Evolutionary conservation across 2,329 filamentous ascomycete species (phyloP), one percentile per base, ranked within the genome.

Genomic region (Penicillium janthinellum): DNA sequence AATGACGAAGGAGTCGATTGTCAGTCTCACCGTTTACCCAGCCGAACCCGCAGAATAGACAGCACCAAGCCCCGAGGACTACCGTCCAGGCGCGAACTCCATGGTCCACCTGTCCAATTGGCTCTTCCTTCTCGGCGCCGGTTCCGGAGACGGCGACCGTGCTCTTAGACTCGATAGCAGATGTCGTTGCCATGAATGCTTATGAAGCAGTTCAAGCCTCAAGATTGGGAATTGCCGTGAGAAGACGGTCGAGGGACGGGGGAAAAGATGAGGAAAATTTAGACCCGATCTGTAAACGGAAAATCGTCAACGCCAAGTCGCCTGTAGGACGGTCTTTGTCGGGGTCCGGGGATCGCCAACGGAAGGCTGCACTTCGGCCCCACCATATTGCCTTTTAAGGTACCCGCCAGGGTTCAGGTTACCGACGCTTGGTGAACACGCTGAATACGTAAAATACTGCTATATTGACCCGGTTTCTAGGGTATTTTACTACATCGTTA

Each of bases 71-170:
- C 34, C 80, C 81, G 5, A 77, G 64, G 64, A 87, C 83, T 1
- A 82, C 81, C 8, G 85, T 75, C 84, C 85, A 88, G 8, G 86
- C 86, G 12, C 44, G 53, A 7, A 52, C 11, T 4, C 62, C 61
- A 17, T 62, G 41, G 42, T 64, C 62, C 11, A 37, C 35, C 35
- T 14, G 35, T 15, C 14, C 35, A 12, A 14, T 5, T 37, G 35
- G 35, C 11, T 37, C 35, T 31, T 31, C 31, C 31, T 31, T 31
- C 31, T 31, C 35, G 12, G 11, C 14, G 35, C 12, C 35, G 11
- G 3, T 15, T 14, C 35, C 12, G 14, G 35, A 37, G 35, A 37
- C 35, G 4, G 35, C 12, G 35, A 37, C 35, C 35, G 12, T 37
- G 35, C 35, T 15, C 14, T 37, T 37, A 12, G 35, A 37, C 35